Evolutionary conservation across 2,329 filamentous ascomycete species (phyloP), one percentile per base, ranked within the genome.

Genomic region (Ilyonectria destructans): DNA sequence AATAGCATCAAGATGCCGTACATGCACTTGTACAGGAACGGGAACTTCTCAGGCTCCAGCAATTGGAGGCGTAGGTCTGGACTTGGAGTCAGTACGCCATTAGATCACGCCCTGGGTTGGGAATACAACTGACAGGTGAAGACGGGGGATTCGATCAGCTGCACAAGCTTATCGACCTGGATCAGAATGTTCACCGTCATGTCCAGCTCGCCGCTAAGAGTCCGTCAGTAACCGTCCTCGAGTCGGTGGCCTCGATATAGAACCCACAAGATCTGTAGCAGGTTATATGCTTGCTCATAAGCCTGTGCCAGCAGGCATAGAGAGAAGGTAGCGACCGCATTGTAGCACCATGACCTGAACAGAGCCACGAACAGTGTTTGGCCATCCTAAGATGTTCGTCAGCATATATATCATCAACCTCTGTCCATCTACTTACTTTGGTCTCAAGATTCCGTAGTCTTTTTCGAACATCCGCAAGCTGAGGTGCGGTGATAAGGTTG

Each of bases 171-270:
- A 82, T 99, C 96, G 74, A 99, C 98, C 80, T 99, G 97, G 49
- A 99, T 99, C 62, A 99, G 89, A 82, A 98, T 97, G 75, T 97
- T 97, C 74, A 99, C 96, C 0, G 96, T 98, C 94, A 99, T 98
- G 80, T 99, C 96, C 56, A 99, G 86, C 77, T 99, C 96, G 67
- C 94, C 96, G 81, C 94, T 97, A n/a, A 15, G 26, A 33, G 35
- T 4, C n/a, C 13, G 37, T 48, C 59, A 70, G 62, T 33, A 58
- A 46, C 26, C 6, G 9, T 8, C 33, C 15, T 4, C 40, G n/a
- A 54, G 4, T 13, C 19, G 4, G 21, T 17, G 26, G 2, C 12
- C n/a, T 23, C 17, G 10, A 6, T 6, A 4, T 31, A 35, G 6
- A 17, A 63, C 90, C 76, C 80, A 97, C 93, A 99, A 98, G 55